A percentile compares a stretch with the other conserved stretches of the same genome.
These are phyloP conservation scores for Leptosphaerulina australis DNA, from an alignment of 2,329 filamentous ascomycete species.

Conservation along the genomic window DNA sequence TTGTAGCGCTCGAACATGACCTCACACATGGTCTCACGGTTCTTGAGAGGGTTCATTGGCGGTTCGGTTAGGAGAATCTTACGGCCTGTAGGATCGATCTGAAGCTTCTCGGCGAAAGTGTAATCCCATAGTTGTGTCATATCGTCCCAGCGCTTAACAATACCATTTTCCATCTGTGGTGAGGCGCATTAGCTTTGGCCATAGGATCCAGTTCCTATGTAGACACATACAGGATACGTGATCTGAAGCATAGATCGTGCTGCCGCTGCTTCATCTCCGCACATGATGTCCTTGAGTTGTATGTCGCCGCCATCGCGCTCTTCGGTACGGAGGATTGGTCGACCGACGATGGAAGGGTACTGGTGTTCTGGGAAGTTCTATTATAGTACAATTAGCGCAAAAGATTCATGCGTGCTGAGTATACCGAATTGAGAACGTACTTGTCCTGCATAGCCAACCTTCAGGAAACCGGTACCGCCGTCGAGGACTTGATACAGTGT, in stretches of 20 bases:
- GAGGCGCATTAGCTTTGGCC: constrained; percentile 38
- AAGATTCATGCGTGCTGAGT: not conserved
- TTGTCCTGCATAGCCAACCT: constrained; percentile 96
- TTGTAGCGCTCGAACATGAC: constrained; percentile 98
- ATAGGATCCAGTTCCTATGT: too few species aligned
- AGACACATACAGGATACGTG: constrained; percentile 84
- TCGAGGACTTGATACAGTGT: constrained; percentile 77
- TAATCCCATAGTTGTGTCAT: constrained; percentile 99
- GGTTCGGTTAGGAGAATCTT: constrained; percentile 98
- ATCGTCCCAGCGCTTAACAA: constrained; percentile 99
- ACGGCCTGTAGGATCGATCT: constrained; percentile 84
- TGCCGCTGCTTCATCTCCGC: constrained; percentile 94
- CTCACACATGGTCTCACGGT: constrained; percentile 97
- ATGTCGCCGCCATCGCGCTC: constrained; percentile 75
- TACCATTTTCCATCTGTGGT: constrained; percentile 93
- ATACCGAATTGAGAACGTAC: constrained; percentile 53
- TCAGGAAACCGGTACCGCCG: constrained; percentile 99
- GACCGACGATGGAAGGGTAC: constrained; percentile 96
- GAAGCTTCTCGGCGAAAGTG: constrained; percentile 97
- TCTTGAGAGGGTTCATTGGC: constrained; percentile 96
- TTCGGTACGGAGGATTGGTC: constrained; percentile 95
- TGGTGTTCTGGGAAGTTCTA: constrained; percentile 99
- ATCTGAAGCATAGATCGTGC: constrained; percentile 98
- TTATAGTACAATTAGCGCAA: constrained; percentile 14
- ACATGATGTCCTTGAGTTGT: constrained; percentile 98